Base-by-base conservation (phyloP, 176 grass and related monocot species). In the Thinopyrum elongatum region DNA sequence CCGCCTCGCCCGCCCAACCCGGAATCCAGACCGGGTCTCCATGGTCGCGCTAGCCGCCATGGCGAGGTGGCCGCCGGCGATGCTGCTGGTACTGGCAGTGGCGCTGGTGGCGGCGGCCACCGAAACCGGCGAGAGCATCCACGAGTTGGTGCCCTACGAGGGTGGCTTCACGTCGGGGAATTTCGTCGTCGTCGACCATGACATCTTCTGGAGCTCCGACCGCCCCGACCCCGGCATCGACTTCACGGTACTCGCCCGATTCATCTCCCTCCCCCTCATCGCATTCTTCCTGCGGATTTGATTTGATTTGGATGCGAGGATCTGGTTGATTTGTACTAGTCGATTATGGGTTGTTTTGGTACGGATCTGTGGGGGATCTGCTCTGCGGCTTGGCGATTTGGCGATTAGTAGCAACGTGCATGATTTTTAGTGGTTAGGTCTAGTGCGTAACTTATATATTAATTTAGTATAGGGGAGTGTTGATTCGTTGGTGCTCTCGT, bases 121-220 rank as follows among this genome's bases (percentile, higher is more conserved):
- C 13, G 93, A 98, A 23, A 88, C 88, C 44, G 44, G 44, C 47
- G 96, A 98, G 86, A 95, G 96, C 88, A 84, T 98, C 69, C 94
- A 98, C 78, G 96, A 98, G 89, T 92, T 92, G 86, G 93, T 98
- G 34, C 92, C 92, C 49, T 98, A 98, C 84, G 96, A 98, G 70
- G 96, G 93, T 12, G 93, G 95, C 64, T 85, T 90, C 34, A 88
- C 95, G 69, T 91, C 93, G 8, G 93, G 96, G 19, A 95, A 98
- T 85, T 98, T 98, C 92, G 96, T 98, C 73, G 96, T 98, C 26
- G 96, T 47, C 4, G 44, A 47, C 44, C 44, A 47, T 47, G 44
- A 47, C 44, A 47, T 47, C 44, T 47, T 47, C 44, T 47, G 44
- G 44, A 47, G 44, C 44, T 47, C 44, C 44, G 13, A 47, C 44